A percentile compares a stretch with the other conserved stretches of the same genome.
phyloP scores from a whole-genome alignment of 495 filamentous ascomycete genomes.

The Talaromyces adpressus region DNA sequence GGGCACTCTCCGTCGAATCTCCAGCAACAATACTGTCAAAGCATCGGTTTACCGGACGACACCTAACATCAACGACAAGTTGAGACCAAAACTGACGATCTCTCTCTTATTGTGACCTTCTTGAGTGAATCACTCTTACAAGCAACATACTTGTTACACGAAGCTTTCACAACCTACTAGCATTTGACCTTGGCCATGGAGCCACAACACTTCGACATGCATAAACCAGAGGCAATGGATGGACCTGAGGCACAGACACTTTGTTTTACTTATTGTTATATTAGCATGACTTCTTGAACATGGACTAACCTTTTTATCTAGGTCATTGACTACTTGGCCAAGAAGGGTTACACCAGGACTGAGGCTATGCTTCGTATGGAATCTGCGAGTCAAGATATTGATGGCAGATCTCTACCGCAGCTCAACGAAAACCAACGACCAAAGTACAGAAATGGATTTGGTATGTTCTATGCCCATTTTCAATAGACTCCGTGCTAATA shows the following conservation, averaged over 20 bases:
- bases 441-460: slow-evolving; percentile 69
- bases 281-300: background rate
- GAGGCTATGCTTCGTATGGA: slow-evolving; percentile 91
- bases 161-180: background rate
- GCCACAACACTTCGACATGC: background rate
- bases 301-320: slow-evolving; percentile 22
- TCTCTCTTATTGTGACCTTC: background rate
- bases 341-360: slow-evolving; percentile 90
- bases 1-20: background rate
- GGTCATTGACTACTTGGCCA: slow-evolving; percentile 94
- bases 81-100: background rate
- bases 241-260: background rate
- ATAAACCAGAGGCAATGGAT: background rate
- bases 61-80: background rate
- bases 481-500: slow-evolving; percentile 9
- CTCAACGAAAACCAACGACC: slow-evolving; percentile 62
- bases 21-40: background rate
- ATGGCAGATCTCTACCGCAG: slow-evolving; percentile 61
- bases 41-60: background rate
- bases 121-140: background rate
- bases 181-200: background rate
- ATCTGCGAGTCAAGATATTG: slow-evolving; percentile 70
- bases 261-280: slow-evolving; percentile 7
- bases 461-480: slow-evolving; percentile 27
- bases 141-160: background rate